Percentiles rank a stretch among this genome's conserved stretches.
phyloP scores from a whole-genome alignment of 2,329 filamentous ascomycete genomes.

The Exutisphaerella laricina region DNA sequence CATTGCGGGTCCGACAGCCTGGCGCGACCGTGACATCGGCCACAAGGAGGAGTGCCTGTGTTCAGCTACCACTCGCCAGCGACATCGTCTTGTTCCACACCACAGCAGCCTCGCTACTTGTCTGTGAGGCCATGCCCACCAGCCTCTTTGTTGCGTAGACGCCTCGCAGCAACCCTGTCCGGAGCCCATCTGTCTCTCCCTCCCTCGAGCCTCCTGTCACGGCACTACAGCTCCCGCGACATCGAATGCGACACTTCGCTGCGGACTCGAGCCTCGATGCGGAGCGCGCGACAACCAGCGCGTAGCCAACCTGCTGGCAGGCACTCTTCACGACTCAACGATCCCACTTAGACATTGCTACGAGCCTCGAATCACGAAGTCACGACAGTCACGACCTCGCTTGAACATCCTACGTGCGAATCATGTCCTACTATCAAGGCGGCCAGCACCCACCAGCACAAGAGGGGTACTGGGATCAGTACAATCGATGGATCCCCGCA shows the following conservation, averaged over 20 bases:
- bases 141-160: too few relatives aligned
- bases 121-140: too few relatives aligned
- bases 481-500: constrained; percentile 19
- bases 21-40: too few relatives aligned
- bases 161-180: too few relatives aligned
- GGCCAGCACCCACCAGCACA: constrained; percentile 37
- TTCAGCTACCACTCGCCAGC: too few relatives aligned
- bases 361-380: neutral
- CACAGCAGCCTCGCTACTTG: too few relatives aligned
- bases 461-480: constrained; percentile 22
- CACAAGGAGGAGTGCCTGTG: too few relatives aligned
- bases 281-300: constrained; percentile 4
- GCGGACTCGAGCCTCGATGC: constrained; percentile 6
- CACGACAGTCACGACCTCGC: neutral
- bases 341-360: constrained; percentile 11
- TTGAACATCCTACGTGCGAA: too few relatives aligned
- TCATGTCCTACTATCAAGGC: constrained; percentile 54
- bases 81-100: too few relatives aligned
- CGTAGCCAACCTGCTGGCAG: constrained; percentile 13
- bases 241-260: neutral
- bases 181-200: too few relatives aligned
- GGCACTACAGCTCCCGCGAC: neutral
- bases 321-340: constrained; percentile 12
- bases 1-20: too few relatives aligned
- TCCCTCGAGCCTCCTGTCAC: too few relatives aligned